Evolutionary conservation across 345 rosid species (phyloP).

Genomic region (Cardamine occulta): DNA sequence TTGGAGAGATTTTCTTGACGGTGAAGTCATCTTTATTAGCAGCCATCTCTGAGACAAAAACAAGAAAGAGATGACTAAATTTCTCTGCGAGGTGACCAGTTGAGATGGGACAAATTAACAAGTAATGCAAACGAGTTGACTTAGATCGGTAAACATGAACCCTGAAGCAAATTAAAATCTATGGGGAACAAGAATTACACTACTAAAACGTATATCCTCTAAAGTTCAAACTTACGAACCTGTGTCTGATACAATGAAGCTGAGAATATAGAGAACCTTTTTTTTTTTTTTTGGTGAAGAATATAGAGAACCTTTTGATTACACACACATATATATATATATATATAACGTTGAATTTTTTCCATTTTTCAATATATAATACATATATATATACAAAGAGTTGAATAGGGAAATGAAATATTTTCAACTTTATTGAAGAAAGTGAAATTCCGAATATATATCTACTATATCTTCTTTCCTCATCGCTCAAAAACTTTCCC

Average conservation of each 20-base stretch:
- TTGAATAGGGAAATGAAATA: not conserved
- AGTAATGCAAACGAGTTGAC: no score
- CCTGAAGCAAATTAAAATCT: no score
- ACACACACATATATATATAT: not conserved
- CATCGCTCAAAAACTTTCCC: not conserved
- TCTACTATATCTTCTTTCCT: not conserved
- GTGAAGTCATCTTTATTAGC: slow-evolving; percentile 23
- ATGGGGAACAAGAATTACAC: no score
- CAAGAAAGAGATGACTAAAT: no score
- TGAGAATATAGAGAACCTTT: not conserved
- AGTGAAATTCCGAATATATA: not conserved
- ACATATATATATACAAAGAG: not conserved
- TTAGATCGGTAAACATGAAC: no score
- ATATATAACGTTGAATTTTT: not conserved
- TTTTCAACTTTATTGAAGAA: not conserved
- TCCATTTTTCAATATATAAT: not conserved
- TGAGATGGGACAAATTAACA: no score
- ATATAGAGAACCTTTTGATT: not conserved
- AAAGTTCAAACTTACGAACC: slow-evolving; percentile 1
- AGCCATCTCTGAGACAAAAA: slow-evolving; percentile 29
- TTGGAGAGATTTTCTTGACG: slow-evolving; percentile 34
- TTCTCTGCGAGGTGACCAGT: no score
- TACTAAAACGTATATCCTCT: no score
- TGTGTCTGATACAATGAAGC: slow-evolving; percentile 18
- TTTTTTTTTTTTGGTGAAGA: no score